Conservation (phyloP, 768 basidiomycete species). For the Agaricus sinodeliciosus region DNA sequence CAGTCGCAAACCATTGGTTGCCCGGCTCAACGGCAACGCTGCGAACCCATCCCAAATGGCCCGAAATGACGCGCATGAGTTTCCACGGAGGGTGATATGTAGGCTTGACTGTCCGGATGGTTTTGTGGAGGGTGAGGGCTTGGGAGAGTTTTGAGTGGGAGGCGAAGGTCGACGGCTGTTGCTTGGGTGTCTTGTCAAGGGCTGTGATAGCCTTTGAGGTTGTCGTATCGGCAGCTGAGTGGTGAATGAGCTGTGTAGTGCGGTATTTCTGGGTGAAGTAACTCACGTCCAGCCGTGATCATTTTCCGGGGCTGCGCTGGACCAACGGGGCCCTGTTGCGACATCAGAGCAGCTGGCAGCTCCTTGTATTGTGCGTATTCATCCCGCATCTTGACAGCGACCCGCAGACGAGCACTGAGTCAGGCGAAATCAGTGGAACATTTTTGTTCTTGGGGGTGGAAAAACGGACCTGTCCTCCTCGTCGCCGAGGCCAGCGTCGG, state of each 20-base stretch:
- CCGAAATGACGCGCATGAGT: constrained; percentile 92
- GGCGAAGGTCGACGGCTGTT: constrained; percentile 64
- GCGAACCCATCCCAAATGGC: constrained; percentile 97
- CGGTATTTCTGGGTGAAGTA: neutral
- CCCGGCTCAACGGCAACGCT: constrained; percentile 96
- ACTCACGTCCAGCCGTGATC: constrained; percentile 62
- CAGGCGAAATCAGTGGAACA: neutral
- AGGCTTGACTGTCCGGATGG: constrained; percentile 89
- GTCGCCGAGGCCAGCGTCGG: constrained; percentile 52
- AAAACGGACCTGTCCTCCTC: constrained; percentile 65
- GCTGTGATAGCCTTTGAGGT: constrained; percentile 65
- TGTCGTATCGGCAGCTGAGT: constrained; percentile 35
- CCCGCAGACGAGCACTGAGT: constrained; percentile 59
- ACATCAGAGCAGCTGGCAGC: constrained; percentile 72
- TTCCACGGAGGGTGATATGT: constrained; percentile 97
- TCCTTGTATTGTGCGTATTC: constrained; percentile 87
- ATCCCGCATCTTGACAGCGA: constrained; percentile 81
- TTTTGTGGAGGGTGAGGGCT: constrained; percentile 88
- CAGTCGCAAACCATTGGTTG: constrained; percentile 98
- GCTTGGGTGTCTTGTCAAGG: constrained; percentile 67
- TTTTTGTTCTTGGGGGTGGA: neutral
- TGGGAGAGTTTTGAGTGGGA: constrained; percentile 70
- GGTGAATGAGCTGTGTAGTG: neutral
- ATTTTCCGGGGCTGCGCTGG: constrained; percentile 64
- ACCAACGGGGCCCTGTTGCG: constrained; percentile 77